These are phyloP conservation scores for Ganoderma leucocontextum DNA, from an alignment of 1,284 basidiomycete genomes.

Conservation along the genomic window DNA sequence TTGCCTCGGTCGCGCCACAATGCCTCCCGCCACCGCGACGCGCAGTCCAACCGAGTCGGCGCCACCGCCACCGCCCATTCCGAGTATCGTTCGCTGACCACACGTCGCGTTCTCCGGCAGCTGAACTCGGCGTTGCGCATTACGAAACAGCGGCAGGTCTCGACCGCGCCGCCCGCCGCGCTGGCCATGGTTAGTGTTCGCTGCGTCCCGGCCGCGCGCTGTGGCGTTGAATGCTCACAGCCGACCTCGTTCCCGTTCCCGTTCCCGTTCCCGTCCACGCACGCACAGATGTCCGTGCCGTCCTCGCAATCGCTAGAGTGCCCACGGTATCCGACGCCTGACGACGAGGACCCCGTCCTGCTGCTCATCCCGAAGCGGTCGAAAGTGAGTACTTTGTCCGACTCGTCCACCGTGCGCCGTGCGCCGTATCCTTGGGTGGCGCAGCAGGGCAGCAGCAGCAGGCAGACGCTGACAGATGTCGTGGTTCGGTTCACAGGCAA, in stretches of 20 bases:
- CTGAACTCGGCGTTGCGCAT: constrained; percentile 39
- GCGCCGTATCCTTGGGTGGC: not conserved
- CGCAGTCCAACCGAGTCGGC: constrained; percentile 3
- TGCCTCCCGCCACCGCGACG: constrained; percentile 4
- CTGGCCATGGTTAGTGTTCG: constrained; percentile 25
- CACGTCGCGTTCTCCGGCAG: constrained; percentile 22
- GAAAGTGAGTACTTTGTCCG: constrained; percentile 25
- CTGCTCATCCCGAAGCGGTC: constrained; percentile 35
- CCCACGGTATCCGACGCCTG: constrained; percentile 27
- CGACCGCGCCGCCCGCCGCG: constrained; percentile 20
- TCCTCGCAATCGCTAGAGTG: constrained; percentile 7
- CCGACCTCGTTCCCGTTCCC: constrained; percentile 14
- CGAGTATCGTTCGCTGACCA: not conserved
- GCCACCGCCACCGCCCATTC: constrained; percentile 2
- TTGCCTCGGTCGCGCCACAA: constrained; percentile 6
- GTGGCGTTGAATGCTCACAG: constrained; percentile 17
- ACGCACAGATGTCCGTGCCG: constrained; percentile 14
- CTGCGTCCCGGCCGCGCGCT: not conserved
- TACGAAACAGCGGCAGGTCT: constrained; percentile 38
- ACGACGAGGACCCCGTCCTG: constrained; percentile 37
- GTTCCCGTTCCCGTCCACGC: not conserved
- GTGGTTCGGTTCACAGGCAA: constrained; percentile 20
- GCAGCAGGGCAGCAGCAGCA: not conserved
- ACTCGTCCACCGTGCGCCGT: not conserved
- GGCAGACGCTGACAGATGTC: not conserved